These are phyloP conservation scores for Chytridiales sp. DNA, from an alignment of 371 early-diverging fungal genomes.

Conservation along the genomic window DNA sequence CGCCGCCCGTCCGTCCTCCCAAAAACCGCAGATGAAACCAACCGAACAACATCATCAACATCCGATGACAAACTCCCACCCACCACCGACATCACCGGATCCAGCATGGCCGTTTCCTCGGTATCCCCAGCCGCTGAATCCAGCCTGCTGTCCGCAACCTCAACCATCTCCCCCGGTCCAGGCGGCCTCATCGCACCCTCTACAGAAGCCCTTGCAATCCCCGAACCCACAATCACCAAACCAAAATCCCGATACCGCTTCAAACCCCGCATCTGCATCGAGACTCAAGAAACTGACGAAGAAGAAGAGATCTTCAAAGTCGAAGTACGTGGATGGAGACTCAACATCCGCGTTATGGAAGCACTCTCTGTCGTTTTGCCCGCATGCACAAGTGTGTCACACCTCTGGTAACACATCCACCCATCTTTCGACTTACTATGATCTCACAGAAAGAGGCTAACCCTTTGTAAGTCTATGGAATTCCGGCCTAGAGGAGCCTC, in stretches of 20 bases:
- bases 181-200: background rate
- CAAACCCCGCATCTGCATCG: slow-evolving; percentile 39
- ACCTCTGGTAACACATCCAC: too few relatives aligned
- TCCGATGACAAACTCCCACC: slow-evolving; percentile 4
- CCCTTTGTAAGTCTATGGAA: slow-evolving; percentile 45
- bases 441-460: too few relatives aligned
- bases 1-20: slow-evolving; percentile 1
- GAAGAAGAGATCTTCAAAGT: slow-evolving; percentile 43
- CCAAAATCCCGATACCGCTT: slow-evolving; percentile 39
- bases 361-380: slow-evolving; percentile 24
- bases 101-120: slow-evolving; percentile 3
- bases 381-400: slow-evolving; percentile 29
- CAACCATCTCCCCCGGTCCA: background rate
- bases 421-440: too few relatives aligned
- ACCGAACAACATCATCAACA: slow-evolving; percentile 15
- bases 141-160: background rate
- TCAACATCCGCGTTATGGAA: slow-evolving; percentile 28
- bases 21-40: background rate
- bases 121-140: slow-evolving; percentile 7
- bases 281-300: slow-evolving; percentile 30
- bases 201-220: background rate
- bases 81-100: slow-evolving; percentile 13
- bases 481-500: slow-evolving; percentile 40
- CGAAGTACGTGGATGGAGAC: slow-evolving; percentile 47
- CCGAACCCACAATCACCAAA: slow-evolving; percentile 14